A percentile compares a stretch with the other conserved stretches of the same genome.
phyloP scores from a whole-genome alignment of 805 yeast species.

The Citeromyces nyonsensis region DNA sequence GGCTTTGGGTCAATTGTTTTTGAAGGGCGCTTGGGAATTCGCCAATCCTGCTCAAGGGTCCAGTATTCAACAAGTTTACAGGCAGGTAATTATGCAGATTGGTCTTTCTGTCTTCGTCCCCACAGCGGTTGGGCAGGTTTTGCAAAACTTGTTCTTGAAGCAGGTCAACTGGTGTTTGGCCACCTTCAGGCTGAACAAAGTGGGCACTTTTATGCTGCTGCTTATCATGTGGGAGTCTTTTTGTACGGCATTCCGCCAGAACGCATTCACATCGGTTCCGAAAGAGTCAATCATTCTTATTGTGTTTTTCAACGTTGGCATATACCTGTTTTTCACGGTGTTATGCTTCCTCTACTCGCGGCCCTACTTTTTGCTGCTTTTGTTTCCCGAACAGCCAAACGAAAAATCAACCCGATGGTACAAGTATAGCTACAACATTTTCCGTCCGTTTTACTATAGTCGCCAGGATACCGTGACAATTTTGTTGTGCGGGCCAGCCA shows the following conservation, averaged over 20 bases:
- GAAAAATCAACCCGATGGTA: constrained; percentile 28
- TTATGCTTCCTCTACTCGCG: constrained; percentile 47
- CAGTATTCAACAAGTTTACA: constrained; percentile 42
- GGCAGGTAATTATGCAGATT: constrained; percentile 73
- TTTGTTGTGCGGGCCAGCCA: constrained; percentile 84
- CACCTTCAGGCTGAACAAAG: constrained; percentile 47
- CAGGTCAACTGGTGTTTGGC: constrained; percentile 45
- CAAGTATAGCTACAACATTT: constrained; percentile 21
- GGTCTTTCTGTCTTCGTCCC: constrained; percentile 80
- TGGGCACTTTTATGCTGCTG: constrained; percentile 68
- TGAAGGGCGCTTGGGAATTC: constrained; percentile 39
- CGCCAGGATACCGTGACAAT: constrained; percentile 63
- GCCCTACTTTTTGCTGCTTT: constrained; percentile 30
- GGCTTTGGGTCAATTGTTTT: constrained; percentile 61
- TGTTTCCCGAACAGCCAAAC: constrained; percentile 31
- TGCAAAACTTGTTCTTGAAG: constrained; percentile 55
- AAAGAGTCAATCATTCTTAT: constrained; percentile 58
- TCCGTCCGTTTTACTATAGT: constrained; percentile 56
- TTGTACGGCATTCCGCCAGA: constrained; percentile 75
- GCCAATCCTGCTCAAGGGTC: constrained; percentile 64
- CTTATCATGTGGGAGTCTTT: constrained; percentile 68
- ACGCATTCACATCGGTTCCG: constrained; percentile 54
- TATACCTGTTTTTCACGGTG: constrained; percentile 61
- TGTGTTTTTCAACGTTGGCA: constrained; percentile 71
- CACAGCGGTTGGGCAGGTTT: constrained; percentile 72